Evolutionary conservation across 2,329 filamentous ascomycete genomes (phyloP), one percentile per base, ranked within the genome.

Genomic region (Fusarium brachygibbosum): DNA sequence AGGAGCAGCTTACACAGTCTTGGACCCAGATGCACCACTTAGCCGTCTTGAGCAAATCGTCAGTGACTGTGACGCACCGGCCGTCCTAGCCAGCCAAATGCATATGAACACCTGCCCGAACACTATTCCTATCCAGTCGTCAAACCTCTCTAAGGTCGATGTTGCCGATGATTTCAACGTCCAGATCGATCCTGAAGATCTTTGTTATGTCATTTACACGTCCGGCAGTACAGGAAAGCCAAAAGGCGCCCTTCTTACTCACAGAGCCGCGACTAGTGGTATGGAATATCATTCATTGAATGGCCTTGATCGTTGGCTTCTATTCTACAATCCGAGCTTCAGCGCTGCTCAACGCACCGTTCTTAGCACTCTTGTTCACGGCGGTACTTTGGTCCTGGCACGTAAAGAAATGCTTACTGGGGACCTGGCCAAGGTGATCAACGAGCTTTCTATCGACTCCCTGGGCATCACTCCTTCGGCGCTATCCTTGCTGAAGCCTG

Each of bases 291-390:
- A 57, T 8, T 46, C 60, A 29, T 3, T 71, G 19, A 68, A 71
- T 5, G 58, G 50, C 0, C 38, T 62, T 6, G n/a, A 17, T 9
- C 53, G 66, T 0, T 66, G 60, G 69, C 54, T 74, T 28, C 69
- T 73, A 16, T 74, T 74, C 34, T 72, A 70, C 25, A 73, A 68
- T 8, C 71, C 71, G 3, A 68, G 63, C 34, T 70, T 70, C 40
- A 69, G 63, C n/a, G 71, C 71, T 2, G 69, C 70, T 25, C 71
- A 73, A 10, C 52, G 69, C 1, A 70, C 69, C 2, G 68, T 74
- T 7, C 11, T 71, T 2, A 52, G 62, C 6, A 69, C 72, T 11
- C 59, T 73, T 25, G 35, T 63, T 1, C 46, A 67, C 4, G 64
- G 64, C 0, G 69, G 61, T 4, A 62, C 58, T 5, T 17, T 74